These are phyloP conservation scores for Pseudotsuga menziesii DNA, from an alignment of 75 land plant species.

Conservation along the genomic window DNA sequence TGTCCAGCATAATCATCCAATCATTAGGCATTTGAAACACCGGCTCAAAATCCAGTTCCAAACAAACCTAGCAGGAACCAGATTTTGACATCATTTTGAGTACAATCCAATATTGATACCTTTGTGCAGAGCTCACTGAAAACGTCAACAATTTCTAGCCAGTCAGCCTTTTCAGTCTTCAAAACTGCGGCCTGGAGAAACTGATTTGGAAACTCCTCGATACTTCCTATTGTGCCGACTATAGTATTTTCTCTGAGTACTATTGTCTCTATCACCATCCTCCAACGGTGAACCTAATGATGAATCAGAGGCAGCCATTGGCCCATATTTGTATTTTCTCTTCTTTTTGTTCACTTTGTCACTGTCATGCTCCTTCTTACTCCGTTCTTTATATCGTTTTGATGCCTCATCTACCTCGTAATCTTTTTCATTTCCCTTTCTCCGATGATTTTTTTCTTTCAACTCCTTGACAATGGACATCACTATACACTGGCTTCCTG, in stretches of 20 bases:
- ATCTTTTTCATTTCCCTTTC: slow-evolving; percentile 14
- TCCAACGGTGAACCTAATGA: slow-evolving; percentile 13
- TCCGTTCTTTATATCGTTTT: not conserved
- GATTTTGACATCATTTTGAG: not conserved
- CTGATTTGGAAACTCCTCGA: not conserved
- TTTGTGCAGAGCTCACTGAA: not conserved
- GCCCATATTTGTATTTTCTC: slow-evolving; percentile 24
- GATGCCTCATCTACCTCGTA: slow-evolving; percentile 19
- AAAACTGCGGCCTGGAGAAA: not conserved
- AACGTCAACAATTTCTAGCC: not conserved
- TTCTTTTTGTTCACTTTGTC: slow-evolving; percentile 23
- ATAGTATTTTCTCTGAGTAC: not conserved
- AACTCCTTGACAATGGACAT: slow-evolving; percentile 25
- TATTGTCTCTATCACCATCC: slow-evolving; percentile 12
- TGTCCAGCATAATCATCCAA: not conserved
- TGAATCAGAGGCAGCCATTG: slow-evolving; percentile 21
- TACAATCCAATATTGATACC: not conserved
- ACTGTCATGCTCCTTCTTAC: slow-evolving; percentile 17
- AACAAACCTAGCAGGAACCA: not conserved
- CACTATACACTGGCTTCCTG: slow-evolving; percentile 13
- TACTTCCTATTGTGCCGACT: slow-evolving; percentile 11
- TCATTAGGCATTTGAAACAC: not conserved
- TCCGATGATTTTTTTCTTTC: slow-evolving; percentile 19
- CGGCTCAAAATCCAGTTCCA: not conserved
- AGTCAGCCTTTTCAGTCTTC: not conserved